Evolutionary conservation across 495 filamentous ascomycete species (phyloP).

Genomic region (Trichocladium uniseriatum): DNA sequence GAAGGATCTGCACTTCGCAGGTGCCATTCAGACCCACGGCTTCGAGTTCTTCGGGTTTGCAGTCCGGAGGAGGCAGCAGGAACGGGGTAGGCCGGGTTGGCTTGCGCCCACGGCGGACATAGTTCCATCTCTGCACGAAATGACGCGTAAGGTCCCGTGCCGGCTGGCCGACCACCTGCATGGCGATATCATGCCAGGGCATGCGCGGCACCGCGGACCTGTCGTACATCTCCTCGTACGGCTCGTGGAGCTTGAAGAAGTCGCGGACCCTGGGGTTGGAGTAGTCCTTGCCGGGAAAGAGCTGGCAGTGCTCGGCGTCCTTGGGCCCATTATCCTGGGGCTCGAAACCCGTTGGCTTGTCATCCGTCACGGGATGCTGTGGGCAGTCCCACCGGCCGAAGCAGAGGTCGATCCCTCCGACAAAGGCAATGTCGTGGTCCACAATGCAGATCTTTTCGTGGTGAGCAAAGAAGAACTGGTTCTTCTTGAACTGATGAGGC

Average conservation of each 20-base stretch:
- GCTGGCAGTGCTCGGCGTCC: constrained; percentile 88
- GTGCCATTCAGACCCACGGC: constrained; percentile 81
- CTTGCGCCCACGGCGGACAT: constrained; percentile 85
- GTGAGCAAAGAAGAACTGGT: constrained; percentile 99
- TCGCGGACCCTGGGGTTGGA: constrained; percentile 93
- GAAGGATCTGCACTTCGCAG: constrained; percentile 91
- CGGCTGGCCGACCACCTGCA: constrained; percentile 97
- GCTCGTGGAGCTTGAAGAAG: constrained; percentile 87
- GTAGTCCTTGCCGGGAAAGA: constrained; percentile 98
- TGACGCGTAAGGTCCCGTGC: constrained; percentile 90
- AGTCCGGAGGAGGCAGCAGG: constrained; percentile 87
- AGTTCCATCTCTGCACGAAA: constrained; percentile 99
- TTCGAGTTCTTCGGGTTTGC: constrained; percentile 73
- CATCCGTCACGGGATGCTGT: constrained; percentile 80
- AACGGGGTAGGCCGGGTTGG: constrained; percentile 92
- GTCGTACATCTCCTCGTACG: constrained; percentile 99
- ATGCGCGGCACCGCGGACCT: constrained; percentile 77
- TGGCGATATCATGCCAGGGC: constrained; percentile 98
- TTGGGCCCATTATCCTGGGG: constrained; percentile 55
- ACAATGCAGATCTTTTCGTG: constrained; percentile 96
- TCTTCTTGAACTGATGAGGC: constrained; percentile 95
- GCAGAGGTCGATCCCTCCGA: constrained; percentile 94
- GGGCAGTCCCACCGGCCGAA: constrained; percentile 97
- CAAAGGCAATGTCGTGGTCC: constrained; percentile 92
- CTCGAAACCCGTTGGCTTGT: constrained; percentile 94